These are phyloP conservation scores for Colletotrichum chrysophilum DNA, from an alignment of 2,329 filamentous ascomycete genomes.

Conservation along the genomic window DNA sequence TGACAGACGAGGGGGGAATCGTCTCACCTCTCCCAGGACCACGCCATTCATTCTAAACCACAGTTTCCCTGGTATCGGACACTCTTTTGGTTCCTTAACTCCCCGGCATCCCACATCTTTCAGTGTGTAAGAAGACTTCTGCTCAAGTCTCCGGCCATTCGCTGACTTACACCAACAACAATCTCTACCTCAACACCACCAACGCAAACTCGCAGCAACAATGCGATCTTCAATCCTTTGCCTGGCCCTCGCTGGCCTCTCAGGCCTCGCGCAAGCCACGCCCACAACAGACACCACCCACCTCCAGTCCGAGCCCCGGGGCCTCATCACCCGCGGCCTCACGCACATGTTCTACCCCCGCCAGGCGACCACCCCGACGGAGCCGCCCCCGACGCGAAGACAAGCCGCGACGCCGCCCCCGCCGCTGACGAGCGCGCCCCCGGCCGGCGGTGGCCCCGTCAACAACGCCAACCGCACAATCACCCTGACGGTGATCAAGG, in stretches of 20 bases:
- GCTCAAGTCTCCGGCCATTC: background rate
- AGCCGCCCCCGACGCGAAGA: background rate
- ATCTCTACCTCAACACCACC: background rate
- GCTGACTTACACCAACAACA: background rate
- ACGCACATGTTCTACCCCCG: background rate
- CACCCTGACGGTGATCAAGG: background rate
- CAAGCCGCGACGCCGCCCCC: background rate
- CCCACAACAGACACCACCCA: background rate
- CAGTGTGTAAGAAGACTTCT: background rate
- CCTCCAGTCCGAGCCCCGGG: background rate
- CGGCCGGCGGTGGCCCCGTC: background rate
- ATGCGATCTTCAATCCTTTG: conserved; percentile 9
- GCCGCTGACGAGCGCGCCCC: background rate
- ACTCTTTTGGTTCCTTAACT: background rate
- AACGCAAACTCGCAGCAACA: background rate
- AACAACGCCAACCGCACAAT: conserved; percentile 6
- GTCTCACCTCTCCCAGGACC: conserved; percentile 1
- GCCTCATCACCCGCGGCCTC: background rate
- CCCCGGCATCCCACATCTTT: background rate
- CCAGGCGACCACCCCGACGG: background rate
- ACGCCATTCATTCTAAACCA: background rate
- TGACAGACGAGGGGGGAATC: background rate
- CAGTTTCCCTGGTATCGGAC: background rate
- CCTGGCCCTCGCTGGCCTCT: conserved; percentile 1
- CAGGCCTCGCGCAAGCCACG: background rate